These are phyloP conservation scores for Fagus crenata DNA, from an alignment of 306 rosid species.

Conservation along the genomic window DNA sequence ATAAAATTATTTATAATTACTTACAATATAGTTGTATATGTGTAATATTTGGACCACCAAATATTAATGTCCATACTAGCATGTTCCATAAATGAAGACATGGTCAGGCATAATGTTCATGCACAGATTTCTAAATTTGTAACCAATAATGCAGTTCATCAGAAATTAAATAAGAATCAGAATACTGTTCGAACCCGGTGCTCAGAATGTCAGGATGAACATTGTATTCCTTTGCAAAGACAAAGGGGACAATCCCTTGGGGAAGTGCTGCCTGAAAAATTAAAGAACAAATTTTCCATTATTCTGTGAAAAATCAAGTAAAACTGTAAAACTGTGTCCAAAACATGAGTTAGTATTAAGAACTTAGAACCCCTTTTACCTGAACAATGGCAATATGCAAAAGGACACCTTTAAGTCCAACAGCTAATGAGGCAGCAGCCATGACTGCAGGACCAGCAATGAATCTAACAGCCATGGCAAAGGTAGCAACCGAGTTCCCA, in stretches of 20 bases:
- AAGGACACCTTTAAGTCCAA: constrained; percentile 70
- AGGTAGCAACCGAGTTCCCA: constrained; percentile 72
- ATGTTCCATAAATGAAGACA: background rate
- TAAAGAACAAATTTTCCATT: background rate
- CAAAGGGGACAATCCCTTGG: constrained; percentile 88
- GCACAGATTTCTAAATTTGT: background rate
- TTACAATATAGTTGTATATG: too few species aligned
- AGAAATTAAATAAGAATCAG: background rate
- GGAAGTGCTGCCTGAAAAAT: constrained; percentile 77
- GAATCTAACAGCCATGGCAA: constrained; percentile 78
- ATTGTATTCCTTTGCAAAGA: constrained; percentile 87
- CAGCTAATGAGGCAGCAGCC: constrained; percentile 70
- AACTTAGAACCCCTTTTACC: constrained; percentile 30
- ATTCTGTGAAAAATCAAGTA: background rate
- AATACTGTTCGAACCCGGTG: constrained; percentile 64
- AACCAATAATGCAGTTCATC: background rate
- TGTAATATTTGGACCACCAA: too few species aligned
- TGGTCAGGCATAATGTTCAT: background rate
- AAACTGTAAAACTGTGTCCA: too few species aligned
- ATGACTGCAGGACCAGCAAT: constrained; percentile 75
- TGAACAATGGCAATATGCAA: constrained; percentile 84
- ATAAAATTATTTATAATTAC: too few species aligned
- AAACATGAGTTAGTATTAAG: background rate
- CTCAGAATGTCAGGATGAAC: constrained; percentile 88
- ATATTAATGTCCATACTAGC: too few species aligned